These are phyloP conservation scores for Thymus quinquecostatus DNA, from an alignment of 257 asterid species.

Conservation along the genomic window DNA sequence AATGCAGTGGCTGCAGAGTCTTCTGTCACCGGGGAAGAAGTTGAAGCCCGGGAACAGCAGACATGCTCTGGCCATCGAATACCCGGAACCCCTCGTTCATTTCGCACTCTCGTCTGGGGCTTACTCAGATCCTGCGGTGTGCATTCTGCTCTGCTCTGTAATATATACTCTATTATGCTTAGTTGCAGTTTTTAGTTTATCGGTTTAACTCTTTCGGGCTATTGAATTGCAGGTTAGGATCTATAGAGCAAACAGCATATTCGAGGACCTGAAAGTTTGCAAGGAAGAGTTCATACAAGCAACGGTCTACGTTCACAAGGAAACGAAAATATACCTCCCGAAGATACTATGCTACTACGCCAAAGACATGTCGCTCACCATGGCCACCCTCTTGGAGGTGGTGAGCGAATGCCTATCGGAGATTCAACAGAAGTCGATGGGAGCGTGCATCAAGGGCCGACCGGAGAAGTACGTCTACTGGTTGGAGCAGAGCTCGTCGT, in stretches of 20 bases:
- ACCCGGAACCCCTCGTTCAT: constrained; percentile 87
- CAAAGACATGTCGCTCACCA: constrained; percentile 72
- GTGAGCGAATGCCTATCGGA: constrained; percentile 53
- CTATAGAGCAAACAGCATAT: constrained; percentile 63
- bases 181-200: background rate
- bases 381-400: constrained; percentile 56
- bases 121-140: constrained; percentile 79
- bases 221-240: constrained; percentile 62
- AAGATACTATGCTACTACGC: constrained; percentile 65
- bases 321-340: constrained; percentile 67
- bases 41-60: constrained; percentile 50
- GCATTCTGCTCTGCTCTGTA: background rate
- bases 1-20: constrained; percentile 80
- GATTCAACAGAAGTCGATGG: constrained; percentile 59
- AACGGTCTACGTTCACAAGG: constrained; percentile 58
- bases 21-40: constrained; percentile 82
- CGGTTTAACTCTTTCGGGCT: background rate
- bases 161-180: background rate
- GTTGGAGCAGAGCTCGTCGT: constrained; percentile 69
- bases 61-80: constrained; percentile 74
- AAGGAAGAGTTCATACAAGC: constrained; percentile 76
- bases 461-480: constrained; percentile 70
- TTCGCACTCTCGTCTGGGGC: constrained; percentile 86
- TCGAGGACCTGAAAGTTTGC: constrained; percentile 71
- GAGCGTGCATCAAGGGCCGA: constrained; percentile 48